A percentile compares a stretch with the other conserved stretches of the same genome.
Conservation (phyloP, 192 early-diverging fungal genomes). For the Backusella luteola region DNA sequence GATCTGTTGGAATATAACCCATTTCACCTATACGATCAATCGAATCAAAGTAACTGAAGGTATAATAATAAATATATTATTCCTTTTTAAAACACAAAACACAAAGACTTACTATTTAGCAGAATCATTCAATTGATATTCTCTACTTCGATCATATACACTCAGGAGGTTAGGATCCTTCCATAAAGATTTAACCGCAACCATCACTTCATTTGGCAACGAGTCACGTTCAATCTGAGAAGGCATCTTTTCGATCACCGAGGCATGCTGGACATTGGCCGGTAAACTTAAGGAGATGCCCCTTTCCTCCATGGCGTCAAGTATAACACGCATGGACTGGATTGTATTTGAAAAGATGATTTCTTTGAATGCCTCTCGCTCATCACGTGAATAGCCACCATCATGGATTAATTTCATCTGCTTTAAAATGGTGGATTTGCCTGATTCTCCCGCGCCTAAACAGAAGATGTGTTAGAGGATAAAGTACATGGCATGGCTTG, state of each 20-base stretch:
- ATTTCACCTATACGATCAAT: conserved; percentile 84
- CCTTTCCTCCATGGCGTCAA: conserved; percentile 92
- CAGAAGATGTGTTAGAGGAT: neutral
- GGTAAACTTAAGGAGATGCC: conserved; percentile 66
- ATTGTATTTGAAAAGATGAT: conserved; percentile 95
- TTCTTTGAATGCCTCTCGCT: conserved; percentile 90
- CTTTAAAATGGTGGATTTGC: conserved; percentile 96
- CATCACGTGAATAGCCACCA: conserved; percentile 85
- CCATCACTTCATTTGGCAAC: conserved; percentile 77
- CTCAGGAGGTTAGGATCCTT: conserved; percentile 75
- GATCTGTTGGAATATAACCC: conserved; percentile 87
- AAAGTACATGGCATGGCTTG: neutral
- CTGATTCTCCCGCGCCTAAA: conserved; percentile 91
- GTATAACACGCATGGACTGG: conserved; percentile 91
- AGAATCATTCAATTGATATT: conserved; percentile 98
- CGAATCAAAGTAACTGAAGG: conserved; percentile 88
- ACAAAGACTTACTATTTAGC: conserved; percentile 79
- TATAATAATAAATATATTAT: neutral
- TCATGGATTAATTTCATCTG: conserved; percentile 99
- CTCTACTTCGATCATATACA: conserved; percentile 78
- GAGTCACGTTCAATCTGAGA: conserved; percentile 87
- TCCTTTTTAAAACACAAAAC: neutral
- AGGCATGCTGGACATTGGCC: conserved; percentile 65
- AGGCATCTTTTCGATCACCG: conserved; percentile 77
- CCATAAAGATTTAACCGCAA: conserved; percentile 84